Conservation (phyloP, 1,284 basidiomycete species). For the Boletellus deceptivus region DNA sequence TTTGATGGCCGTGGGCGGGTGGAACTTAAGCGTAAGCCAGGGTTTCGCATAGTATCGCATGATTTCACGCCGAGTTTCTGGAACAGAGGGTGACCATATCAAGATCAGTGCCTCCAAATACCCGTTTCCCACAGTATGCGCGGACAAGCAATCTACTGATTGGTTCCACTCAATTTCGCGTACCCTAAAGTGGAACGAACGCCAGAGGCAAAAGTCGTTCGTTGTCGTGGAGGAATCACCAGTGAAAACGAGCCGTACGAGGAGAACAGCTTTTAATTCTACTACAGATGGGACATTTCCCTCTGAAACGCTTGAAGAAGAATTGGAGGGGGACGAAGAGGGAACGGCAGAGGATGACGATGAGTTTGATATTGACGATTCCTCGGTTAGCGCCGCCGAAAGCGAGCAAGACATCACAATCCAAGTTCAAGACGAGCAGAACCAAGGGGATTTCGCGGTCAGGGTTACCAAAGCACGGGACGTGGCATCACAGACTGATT, state of each 20-base stretch:
- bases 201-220: constrained; percentile 95
- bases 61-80: constrained; percentile 11
- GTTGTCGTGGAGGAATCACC: constrained; percentile 93
- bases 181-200: constrained; percentile 67
- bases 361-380: constrained; percentile 89
- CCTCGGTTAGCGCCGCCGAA: constrained; percentile 51
- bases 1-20: constrained; percentile 98
- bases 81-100: constrained; percentile 95
- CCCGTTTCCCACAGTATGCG: constrained; percentile 98
- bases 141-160: constrained; percentile 95
- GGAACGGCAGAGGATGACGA: constrained; percentile 65
- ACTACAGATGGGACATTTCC: constrained; percentile 16
- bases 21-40: constrained; percentile 85
- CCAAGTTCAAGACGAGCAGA: constrained; percentile 18
- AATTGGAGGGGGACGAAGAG: constrained; percentile 35
- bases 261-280: constrained; percentile 17
- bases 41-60: constrained; percentile 1
- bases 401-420: constrained; percentile 31
- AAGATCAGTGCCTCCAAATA: constrained; percentile 98
- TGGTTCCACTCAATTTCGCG: constrained; percentile 89
- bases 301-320: constrained; percentile 41
- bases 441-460: constrained; percentile 18
- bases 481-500: constrained; percentile 31
- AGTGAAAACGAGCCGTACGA: constrained; percentile 39
- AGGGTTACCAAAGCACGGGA: constrained; percentile 33